Evolutionary conservation across 192 early-diverging fungal species (phyloP).

Genomic region (Phlyctochytrium planicorne): DNA sequence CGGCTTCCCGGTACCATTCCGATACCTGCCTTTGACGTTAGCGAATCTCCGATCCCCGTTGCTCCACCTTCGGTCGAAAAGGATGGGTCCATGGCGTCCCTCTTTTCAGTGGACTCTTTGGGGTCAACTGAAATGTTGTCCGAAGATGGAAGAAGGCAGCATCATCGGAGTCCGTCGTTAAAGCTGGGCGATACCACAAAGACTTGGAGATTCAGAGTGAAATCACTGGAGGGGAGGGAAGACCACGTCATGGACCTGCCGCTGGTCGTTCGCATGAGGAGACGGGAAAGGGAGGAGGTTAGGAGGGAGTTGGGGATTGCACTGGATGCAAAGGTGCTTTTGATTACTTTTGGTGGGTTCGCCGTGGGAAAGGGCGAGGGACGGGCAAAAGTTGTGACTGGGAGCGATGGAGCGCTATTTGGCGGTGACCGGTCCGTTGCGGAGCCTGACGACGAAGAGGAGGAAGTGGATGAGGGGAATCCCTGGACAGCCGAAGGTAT

Average conservation of each 20-base stretch:
- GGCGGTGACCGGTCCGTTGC: background rate
- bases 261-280: slow-evolving; percentile 40
- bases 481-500: slow-evolving; percentile 12
- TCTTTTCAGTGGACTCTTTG: no score
- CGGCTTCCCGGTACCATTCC: slow-evolving; percentile 46
- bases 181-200: background rate
- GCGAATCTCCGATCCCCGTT: background rate
- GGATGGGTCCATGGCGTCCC: background rate
- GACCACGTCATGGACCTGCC: slow-evolving; percentile 11
- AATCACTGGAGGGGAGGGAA: background rate
- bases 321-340: slow-evolving; percentile 25
- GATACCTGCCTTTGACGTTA: slow-evolving; percentile 34
- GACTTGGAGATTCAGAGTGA: background rate
- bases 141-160: background rate
- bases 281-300: slow-evolving; percentile 16
- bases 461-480: no score
- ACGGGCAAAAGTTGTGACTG: background rate
- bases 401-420: background rate
- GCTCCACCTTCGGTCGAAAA: background rate
- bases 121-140: background rate
- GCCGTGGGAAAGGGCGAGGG: background rate
- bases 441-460: background rate
- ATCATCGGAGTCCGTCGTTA: background rate
- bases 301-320: slow-evolving; percentile 37
- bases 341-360: slow-evolving; percentile 55